Evolutionary conservation across 1,139 yeast genomes (phyloP), one percentile per base, ranked within the genome.

Genomic region (Taiozyma sp.): DNA sequence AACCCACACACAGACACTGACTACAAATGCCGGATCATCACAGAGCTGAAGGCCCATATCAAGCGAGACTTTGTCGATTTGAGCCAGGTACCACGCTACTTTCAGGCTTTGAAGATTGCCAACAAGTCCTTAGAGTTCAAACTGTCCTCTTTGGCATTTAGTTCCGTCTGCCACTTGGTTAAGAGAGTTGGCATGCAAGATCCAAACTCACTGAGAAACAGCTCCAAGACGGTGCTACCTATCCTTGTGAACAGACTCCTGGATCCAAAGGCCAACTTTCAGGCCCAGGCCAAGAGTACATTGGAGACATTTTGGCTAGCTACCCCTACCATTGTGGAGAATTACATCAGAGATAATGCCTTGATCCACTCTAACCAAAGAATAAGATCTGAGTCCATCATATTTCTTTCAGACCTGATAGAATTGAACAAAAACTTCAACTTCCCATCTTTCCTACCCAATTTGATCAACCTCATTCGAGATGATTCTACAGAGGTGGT

Each of bases 111-210:
- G 43, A 67, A 76, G 14, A 58, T 71, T 10, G 83, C 81, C 2
- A 70, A 73, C 43, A 72, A 74, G 50, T 67, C 74, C 1, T 62
- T 67, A 4, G 77, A 75, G 45, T 54, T 67, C 29, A 69, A 74
- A n/a, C 70, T 82, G 24, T 72, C 73, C 53, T 62, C 74, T 0
- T 61, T 73, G 41, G 77, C 86, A 2, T 87, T 88, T 63, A 81
- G 88, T 14, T 77, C 89, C 11, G 67, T 87, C 11, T 85, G 91
- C 53, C 93, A 89, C 62, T 69, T 89, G 46, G 79, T 88, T 29
- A 88, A 87, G 59, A 73, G 97, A 21, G 81, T 88, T 2, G 81
- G 87, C 48, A 80, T 84, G 66, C 97, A 88, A 68, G 84, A 86
- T 56, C 74, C 81, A 1, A 73, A 75, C 1, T 71, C 77, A 2